A percentile compares a stretch with the other conserved stretches of the same genome.
phyloP scores from a whole-genome alignment of 2,329 filamentous ascomycete genomes.

The Aspergillus proliferans region DNA sequence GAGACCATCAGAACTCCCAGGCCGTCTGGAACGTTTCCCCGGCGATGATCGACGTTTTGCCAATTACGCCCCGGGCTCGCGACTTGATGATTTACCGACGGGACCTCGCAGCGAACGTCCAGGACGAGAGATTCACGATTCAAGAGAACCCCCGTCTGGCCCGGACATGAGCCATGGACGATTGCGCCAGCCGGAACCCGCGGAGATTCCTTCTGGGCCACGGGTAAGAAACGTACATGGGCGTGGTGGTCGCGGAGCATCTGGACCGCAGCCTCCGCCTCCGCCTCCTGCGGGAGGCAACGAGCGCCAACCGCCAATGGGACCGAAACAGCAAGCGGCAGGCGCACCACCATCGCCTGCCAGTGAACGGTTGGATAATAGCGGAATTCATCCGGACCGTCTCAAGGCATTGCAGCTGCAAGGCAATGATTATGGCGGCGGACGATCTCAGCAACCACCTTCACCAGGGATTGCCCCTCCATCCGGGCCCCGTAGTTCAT shows the following conservation, averaged over 20 bases:
- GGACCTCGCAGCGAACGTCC: conserved; percentile 46
- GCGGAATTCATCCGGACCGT: conserved; percentile 51
- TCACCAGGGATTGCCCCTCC: conserved; percentile 28
- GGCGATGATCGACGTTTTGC: conserved; percentile 29
- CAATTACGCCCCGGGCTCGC: conserved; percentile 20
- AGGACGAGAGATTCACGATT: conserved; percentile 24
- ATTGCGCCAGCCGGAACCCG: conserved; percentile 34
- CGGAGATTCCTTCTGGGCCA: conserved; percentile 51
- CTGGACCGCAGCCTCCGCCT: conserved; percentile 11
- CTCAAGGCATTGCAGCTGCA: conserved; percentile 40
- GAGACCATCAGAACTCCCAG: conserved; percentile 22
- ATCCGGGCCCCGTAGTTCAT: conserved; percentile 36
- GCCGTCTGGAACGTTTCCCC: conserved; percentile 32
- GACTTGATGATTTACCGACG: conserved; percentile 45
- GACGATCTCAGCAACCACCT: conserved; percentile 17
- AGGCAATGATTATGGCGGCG: conserved; percentile 16
- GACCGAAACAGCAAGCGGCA: conserved; percentile 33
- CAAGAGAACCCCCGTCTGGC: conserved; percentile 32
- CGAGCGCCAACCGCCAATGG: conserved; percentile 40
- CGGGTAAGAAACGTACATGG: conserved; percentile 36
- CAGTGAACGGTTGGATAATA: conserved; percentile 29
- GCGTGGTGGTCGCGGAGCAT: conserved; percentile 32
- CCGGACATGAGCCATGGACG: conserved; percentile 44
- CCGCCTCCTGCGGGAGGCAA: conserved; percentile 14
- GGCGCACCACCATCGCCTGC: conserved; percentile 26